Evolutionary conservation across 345 rosid species (phyloP).

Genomic region (Melaleuca alternifolia): DNA sequence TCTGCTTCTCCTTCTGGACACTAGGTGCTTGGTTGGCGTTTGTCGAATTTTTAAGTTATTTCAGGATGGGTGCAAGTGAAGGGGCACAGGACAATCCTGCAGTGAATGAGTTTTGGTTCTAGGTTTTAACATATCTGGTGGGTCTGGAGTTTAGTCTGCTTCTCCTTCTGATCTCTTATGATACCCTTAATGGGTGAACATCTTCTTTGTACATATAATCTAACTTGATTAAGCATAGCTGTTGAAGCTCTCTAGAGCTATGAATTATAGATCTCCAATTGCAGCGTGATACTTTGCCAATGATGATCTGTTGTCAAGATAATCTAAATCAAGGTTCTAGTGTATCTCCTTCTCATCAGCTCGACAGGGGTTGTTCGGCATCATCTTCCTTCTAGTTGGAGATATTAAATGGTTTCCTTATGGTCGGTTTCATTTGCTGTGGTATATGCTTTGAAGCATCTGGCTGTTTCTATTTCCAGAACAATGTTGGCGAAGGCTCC

Average conservation of each 20-base stretch:
- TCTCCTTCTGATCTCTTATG: neutral
- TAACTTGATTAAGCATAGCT: neutral
- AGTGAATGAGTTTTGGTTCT: neutral
- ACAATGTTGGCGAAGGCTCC: neutral
- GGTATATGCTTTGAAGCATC: neutral
- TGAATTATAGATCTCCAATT: neutral
- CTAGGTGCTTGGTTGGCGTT: neutral
- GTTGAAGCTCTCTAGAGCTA: neutral
- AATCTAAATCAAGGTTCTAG: neutral
- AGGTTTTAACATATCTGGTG: neutral
- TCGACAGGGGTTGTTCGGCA: neutral
- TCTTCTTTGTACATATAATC: neutral
- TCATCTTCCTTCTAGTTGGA: neutral
- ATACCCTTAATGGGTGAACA: neutral
- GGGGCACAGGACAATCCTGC: neutral
- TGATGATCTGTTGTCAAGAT: neutral
- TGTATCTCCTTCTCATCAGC: neutral
- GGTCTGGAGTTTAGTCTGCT: neutral
- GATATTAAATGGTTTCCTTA: neutral
- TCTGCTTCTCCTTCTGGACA: neutral
- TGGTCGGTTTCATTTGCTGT: neutral
- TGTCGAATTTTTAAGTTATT: neutral
- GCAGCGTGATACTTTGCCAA: neutral
- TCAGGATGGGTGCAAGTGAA: neutral
- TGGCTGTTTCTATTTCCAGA: neutral